Conservation (phyloP, 352 stramenopile species). For the Pythium dissimile region DNA sequence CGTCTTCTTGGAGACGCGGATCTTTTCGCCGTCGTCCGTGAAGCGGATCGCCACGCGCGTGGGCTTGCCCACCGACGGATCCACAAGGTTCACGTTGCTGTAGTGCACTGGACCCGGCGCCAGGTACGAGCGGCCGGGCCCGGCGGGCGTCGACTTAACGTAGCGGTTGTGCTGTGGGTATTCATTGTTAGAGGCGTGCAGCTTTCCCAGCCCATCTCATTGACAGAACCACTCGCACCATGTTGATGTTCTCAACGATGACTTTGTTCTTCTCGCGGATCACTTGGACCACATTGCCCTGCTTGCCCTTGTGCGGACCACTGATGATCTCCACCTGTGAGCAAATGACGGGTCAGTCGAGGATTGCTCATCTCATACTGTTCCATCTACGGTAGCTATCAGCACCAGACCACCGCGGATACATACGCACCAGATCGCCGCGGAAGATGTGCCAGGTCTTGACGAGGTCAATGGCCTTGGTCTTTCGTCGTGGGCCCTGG, state of each 20-base stretch:
- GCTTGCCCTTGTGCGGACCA: conserved; percentile 80
- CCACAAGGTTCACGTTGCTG: conserved; percentile 84
- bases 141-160: conserved; percentile 72
- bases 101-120: conserved; percentile 83
- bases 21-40: conserved; percentile 92
- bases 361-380: not conserved
- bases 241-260: conserved; percentile 87
- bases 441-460: conserved; percentile 79
- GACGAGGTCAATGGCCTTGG: conserved; percentile 77
- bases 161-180: conserved; percentile 76
- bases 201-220: too few species aligned
- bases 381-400: not conserved
- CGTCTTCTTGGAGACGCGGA: conserved; percentile 93
- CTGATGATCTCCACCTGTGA: conserved; percentile 75
- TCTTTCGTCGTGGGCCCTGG: conserved; percentile 68
- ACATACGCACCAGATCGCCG: conserved; percentile 55
- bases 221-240: conserved; percentile 34
- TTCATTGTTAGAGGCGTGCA: too few species aligned
- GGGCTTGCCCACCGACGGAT: conserved; percentile 76
- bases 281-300: conserved; percentile 69
- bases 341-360: not conserved
- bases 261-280: conserved; percentile 75
- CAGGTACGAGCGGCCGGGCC: conserved; percentile 70
- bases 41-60: conserved; percentile 79
- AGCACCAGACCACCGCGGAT: not conserved